Evolutionary conservation across 2,329 filamentous ascomycete genomes (phyloP), one percentile per base, ranked within the genome.

Genomic region (Fusarium sp.): DNA sequence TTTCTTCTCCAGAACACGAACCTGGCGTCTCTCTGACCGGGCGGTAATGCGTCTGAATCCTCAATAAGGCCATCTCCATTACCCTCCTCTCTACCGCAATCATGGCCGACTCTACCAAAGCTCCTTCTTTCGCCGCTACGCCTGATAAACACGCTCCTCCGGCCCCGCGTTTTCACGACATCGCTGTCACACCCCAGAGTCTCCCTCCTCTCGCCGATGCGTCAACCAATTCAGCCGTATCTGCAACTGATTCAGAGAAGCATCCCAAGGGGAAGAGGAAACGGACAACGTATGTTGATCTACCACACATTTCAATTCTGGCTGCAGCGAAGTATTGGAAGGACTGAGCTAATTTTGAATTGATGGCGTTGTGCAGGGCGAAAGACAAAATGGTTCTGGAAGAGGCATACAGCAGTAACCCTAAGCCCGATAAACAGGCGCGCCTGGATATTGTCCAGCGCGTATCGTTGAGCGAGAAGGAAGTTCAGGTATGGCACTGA

Each of bases 371-470:
- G 53, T 74, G 20, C 73, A 97, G 94, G 80, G 92, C 93, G 45
- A 93, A 96, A 83, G 96, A 98, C 85, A 96, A 98, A 85, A 90
- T 92, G 59, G 90, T 97, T 60, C 91, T 98, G 69, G 96, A 98
- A 83, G 89, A 93, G 41, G 94, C 96, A 67, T 98, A 97, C 81
- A 88, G 90, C 77, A 89, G 87, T 71, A 97, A 98, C 81, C 90
- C 94, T 12, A 98, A 98, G 83, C 96, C 96, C 39, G 95, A 98
- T 85, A 98, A 97, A 84, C 89, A 91, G 63, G 93, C 94, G 82
- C 94, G 96, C 84, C 88, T 94, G 53, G 91, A 92, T 66, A 95
- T 98, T 73, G 94, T 97, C 69, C 90, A 90, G 83, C 93, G 91
- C 83, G 95, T 98, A 70, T 93, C 94, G 30, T 88, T 98, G 73